Evolutionary conservation across 1,284 basidiomycete genomes (phyloP).

Genomic region (Ustilago nuda): DNA sequence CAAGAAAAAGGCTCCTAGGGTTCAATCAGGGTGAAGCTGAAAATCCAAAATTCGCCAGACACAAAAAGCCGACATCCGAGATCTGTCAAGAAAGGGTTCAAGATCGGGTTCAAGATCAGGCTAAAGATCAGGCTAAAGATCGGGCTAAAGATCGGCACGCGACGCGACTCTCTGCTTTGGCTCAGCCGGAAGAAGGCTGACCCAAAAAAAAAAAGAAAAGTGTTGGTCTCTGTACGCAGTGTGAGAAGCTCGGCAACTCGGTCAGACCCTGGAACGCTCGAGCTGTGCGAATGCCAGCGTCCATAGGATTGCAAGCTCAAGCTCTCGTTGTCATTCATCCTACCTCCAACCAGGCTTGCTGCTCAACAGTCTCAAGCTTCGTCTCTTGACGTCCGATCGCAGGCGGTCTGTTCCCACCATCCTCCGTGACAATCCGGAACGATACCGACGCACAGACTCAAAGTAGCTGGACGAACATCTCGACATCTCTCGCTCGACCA

Average conservation of each 20-base stretch:
- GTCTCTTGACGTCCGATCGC: neutral
- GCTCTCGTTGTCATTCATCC: slow-evolving; percentile 2
- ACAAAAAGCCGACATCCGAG: neutral
- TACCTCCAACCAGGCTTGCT: neutral
- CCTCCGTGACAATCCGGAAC: neutral
- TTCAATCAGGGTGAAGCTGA: slow-evolving; percentile 6
- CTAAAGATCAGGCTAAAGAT: neutral
- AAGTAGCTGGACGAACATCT: slow-evolving; percentile 6
- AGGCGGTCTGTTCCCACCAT: neutral
- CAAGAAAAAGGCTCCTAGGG: neutral
- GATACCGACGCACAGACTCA: neutral
- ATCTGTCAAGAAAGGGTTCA: neutral
- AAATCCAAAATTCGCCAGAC: neutral
- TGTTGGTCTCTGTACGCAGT: slow-evolving; percentile 33
- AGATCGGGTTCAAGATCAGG: neutral
- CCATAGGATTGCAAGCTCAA: slow-evolving; percentile 7
- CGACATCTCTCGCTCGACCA: neutral
- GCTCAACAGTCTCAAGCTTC: neutral
- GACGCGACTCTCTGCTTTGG: slow-evolving; percentile 20
- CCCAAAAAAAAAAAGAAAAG: slow-evolving; percentile 14
- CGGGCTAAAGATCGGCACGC: slow-evolving; percentile 17
- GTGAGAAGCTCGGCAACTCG: neutral
- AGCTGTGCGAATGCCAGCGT: slow-evolving; percentile 7
- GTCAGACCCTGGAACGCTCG: slow-evolving; percentile 2
- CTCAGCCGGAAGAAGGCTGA: neutral